Base-by-base conservation (phyloP, 495 filamentous ascomycete genomes). In the Aspergillus panamensis region DNA sequence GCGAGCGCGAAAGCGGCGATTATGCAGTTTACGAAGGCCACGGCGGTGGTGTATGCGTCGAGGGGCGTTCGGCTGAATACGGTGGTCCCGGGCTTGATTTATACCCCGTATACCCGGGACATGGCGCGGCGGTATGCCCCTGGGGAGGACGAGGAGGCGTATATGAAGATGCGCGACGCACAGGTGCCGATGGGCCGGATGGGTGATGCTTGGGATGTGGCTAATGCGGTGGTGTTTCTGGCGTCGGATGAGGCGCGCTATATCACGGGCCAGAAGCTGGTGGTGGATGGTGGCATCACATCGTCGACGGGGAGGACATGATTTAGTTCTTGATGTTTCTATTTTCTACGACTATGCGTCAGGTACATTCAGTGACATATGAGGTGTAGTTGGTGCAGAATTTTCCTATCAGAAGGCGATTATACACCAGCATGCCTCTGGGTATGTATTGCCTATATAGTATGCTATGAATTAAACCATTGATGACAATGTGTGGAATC, bases 281-380 rank as follows among this genome's bases (percentile, higher is more conserved):
- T 84, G 1, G 76, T 85, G 1, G 81, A 84, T 73, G 82, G 83
- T 6, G 82, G 78, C 4, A 69, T 74, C 21, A 72, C 66, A n/a
- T 60, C 60, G 4, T 73, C 68, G 2, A 71, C 68, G 0, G 68
- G 68, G 7, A 45, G 25, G 25, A 25, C 25, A 25, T 25, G 25
- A 25, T n/a, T n/a, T n/a, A n/a, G n/a, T n/a, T n/a, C n/a, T n/a
- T n/a, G n/a, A n/a, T n/a, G n/a, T n/a, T n/a, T n/a, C n/a, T n/a
- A n/a, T n/a, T n/a, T n/a, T n/a, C n/a, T n/a, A n/a, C n/a, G n/a
- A n/a, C n/a, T n/a, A n/a, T n/a, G n/a, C n/a, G n/a, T 25, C 25
- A 25, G 25, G 25, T 2, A 25, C 25, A 25, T 25, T 25, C 5
- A 25, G 5, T 2, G 25, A 5, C 2, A 25, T 25, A 25, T 25